Percentiles rank a stretch among this genome's conserved stretches.
phyloP scores from a whole-genome alignment of 441 rosid species.

The Adansonia gregorii region DNA sequence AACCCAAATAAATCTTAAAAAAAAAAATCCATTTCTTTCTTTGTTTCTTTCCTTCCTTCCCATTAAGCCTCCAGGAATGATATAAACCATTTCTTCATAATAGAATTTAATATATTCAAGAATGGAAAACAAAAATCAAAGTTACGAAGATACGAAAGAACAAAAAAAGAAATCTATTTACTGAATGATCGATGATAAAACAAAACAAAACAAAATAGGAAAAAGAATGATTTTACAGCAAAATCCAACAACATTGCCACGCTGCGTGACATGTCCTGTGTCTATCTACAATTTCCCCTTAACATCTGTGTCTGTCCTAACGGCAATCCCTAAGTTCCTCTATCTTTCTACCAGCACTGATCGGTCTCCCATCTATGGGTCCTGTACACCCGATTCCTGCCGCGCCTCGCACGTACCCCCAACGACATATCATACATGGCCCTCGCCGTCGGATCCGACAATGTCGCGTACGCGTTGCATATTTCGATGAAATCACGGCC shows the following conservation, averaged over 20 bases:
- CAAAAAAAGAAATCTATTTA: background rate
- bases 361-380: slow-evolving; percentile 91
- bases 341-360: slow-evolving; percentile 71
- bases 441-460: slow-evolving; percentile 80
- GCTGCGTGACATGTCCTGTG: background rate
- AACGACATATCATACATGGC: slow-evolving; percentile 73
- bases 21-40: too few species aligned
- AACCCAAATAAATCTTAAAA: too few species aligned
- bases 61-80: too few species aligned
- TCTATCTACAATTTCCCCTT: background rate
- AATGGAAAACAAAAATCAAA: too few species aligned
- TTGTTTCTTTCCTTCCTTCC: too few species aligned
- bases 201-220: background rate
- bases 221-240: background rate
- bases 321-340: background rate
- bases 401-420: slow-evolving; percentile 29
- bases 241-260: background rate
- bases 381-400: slow-evolving; percentile 38
- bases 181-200: background rate
- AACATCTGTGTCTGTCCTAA: background rate
- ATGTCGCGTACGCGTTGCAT: slow-evolving; percentile 74
- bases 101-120: too few species aligned
- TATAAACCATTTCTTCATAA: background rate
- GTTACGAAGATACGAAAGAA: too few species aligned
- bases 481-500: slow-evolving; percentile 75